Base-by-base conservation (phyloP, 495 filamentous ascomycete genomes). In the Daldinia concentrica region DNA sequence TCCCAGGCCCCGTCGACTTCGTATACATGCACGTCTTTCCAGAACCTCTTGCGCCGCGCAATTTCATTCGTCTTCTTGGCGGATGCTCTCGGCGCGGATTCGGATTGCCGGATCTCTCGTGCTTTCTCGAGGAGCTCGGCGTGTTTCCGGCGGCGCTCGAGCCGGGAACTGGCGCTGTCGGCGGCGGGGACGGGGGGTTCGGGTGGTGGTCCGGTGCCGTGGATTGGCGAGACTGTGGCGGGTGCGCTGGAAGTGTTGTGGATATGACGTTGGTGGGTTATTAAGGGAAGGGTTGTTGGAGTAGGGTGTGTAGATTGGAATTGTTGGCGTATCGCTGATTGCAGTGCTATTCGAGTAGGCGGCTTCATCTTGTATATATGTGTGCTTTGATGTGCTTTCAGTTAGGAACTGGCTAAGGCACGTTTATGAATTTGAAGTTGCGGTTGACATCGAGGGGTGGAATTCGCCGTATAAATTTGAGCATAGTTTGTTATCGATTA, bases 201-300 rank as follows among this genome's bases (percentile, higher is more conserved):
- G 1, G 95, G 95, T 3, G 95, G 95, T 48, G 95, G 95, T 4
- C 93, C 95, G 59, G 92, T 89, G 24, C 92, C 89, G 41, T 92
- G 92, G 59, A 92, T 86, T 32, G 93, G 89, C 19, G 78, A 81
- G 55, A 87, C 84, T 19, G 82, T 85, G 50, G 85, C 85, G 30
- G 79, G 79, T 15, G 78, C 73, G 8, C 80, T 41, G 14, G 79
- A 43, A 12, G 79, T 80, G 61, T 61, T 79, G 74, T 86, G 85
- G 60, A 86, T 74, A 29, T 73, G 70, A 50, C 80, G 78, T 17
- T 32, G 58, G 62, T 59, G 52, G 69, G 61, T 57, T 41, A 34
- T 27, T 43, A 39, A 34, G 19, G 27, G 45, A 19, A 54, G 26
- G 5, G 30, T 48, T 22, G 59, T 64, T 26, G 75, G 54, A 45